Percentiles rank a stretch among this genome's conserved stretches.
Conservation (phyloP, 1,139 yeast genomes). For the Protomyces arabidopsidicola region DNA sequence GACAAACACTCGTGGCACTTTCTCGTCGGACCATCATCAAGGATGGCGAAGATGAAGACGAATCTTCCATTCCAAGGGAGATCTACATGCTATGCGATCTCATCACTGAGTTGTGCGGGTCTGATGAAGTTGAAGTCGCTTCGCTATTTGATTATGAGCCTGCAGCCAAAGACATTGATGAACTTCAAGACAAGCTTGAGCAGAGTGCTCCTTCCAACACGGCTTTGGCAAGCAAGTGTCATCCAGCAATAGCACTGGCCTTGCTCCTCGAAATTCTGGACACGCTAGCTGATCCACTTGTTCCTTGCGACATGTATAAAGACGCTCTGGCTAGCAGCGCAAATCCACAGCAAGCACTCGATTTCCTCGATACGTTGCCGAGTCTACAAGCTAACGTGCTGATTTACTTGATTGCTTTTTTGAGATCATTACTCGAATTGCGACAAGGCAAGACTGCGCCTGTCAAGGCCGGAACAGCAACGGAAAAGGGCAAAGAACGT, state of each 20-base stretch:
- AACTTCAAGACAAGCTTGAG: slow-evolving; percentile 16
- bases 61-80: slow-evolving; percentile 11
- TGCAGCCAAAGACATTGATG: not conserved
- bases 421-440: not conserved
- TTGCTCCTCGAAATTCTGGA: slow-evolving; percentile 7
- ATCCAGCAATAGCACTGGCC: not conserved
- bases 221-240: not conserved
- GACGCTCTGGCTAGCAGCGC: slow-evolving; percentile 6
- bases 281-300: slow-evolving; percentile 13
- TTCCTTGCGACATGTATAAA: slow-evolving; percentile 6
- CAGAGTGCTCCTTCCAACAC: not conserved
- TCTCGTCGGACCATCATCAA: not conserved
- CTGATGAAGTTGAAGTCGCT: not conserved
- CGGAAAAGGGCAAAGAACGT: not conserved
- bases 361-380: slow-evolving; percentile 18
- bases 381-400: slow-evolving; percentile 17
- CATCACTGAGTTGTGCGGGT: not conserved
- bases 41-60: not conserved
- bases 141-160: not conserved
- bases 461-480: too few species aligned
- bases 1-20: slow-evolving; percentile 15
- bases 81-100: slow-evolving; percentile 25
- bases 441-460: slow-evolving; percentile 13
- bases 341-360: not conserved
- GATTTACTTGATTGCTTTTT: slow-evolving; percentile 20